Evolutionary conservation across 2,329 filamentous ascomycete species (phyloP), one percentile per base, ranked within the genome.

Genomic region (Cercospora sp.): DNA sequence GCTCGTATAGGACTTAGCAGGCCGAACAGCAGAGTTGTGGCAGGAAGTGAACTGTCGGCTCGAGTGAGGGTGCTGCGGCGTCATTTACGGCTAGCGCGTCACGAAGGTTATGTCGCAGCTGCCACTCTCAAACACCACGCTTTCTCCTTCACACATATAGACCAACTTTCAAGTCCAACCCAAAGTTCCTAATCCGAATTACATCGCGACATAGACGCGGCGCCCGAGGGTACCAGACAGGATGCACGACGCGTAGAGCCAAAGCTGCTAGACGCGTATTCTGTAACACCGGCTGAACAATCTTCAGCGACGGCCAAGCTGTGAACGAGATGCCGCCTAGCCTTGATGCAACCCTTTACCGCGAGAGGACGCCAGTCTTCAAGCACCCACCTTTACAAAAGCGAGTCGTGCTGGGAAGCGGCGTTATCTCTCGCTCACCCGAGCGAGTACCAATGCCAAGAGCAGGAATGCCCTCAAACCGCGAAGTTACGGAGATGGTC

Each of bases 401-500:
- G 51, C 51, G 34, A 45, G 51, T 65, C 18, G 53, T 65, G 32
- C 51, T 65, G 16, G 62, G 51, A 9, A 32, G 58, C 12, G 53
- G 32, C 34, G 62, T 59, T 5, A 32, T 65, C 16, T 61, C 57
- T 49, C 57, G 57, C 26, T 61, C 64, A 30, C 57, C 57, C 58
- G 45, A 66, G 28, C 64, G 57, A 28, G n/a, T 18, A 49, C n/a
- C 63, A 63, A 16, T 21, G 34, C 53, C 26, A 49, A 28, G 9
- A 37, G 21, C 60, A 69, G 61, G 53, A 37, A 37, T 13, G 62
- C 43, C 21, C n/a, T 43, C n/a, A 63, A 67, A 45, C 45, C 61
- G 21, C 59, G 72, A 49, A 53, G 9, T 5, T 73, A 73, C 43
- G 61, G 57, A 13, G 67, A 73, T 13, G 70, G 55, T 7, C 74